Conservation (phyloP, 148 eudicot species). For the Rhododendron ferrugineum region DNA sequence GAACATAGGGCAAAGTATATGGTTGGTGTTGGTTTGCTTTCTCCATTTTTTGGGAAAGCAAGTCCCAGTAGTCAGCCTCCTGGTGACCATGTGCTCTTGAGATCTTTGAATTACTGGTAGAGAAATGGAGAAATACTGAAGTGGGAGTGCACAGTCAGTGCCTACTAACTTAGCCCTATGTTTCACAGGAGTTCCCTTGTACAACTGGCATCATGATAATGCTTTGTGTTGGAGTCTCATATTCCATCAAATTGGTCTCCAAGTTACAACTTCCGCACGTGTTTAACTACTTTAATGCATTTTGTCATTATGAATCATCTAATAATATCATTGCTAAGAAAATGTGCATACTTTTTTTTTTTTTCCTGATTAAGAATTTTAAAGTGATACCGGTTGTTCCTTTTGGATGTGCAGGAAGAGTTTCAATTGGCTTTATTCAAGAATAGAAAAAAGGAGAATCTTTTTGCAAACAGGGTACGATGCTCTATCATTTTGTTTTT, state of each 20-base stretch:
- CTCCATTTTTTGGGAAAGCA: neutral
- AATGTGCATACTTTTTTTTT: neutral
- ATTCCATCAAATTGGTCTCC: neutral
- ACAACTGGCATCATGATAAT: neutral
- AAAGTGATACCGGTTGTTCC: neutral
- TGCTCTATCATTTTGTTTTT: neutral
- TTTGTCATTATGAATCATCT: neutral
- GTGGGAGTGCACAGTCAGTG: neutral
- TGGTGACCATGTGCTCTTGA: neutral
- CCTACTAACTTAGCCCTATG: neutral
- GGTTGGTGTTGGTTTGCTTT: neutral
- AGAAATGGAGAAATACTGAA: neutral
- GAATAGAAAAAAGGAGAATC: slow-evolving; percentile 83
- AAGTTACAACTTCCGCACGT: neutral
- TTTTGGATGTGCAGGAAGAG: slow-evolving; percentile 57
- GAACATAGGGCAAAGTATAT: neutral
- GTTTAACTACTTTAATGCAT: neutral
- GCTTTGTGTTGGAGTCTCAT: neutral
- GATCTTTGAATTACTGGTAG: neutral
- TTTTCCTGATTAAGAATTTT: neutral
- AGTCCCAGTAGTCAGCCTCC: neutral
- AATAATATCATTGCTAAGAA: neutral
- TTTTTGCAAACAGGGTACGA: slow-evolving; percentile 83
- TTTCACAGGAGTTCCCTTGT: neutral
- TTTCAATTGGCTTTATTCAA: slow-evolving; percentile 83